Conservation (phyloP, 31 red algal genomes). For the Asparagopsis taxiformis region DNA sequence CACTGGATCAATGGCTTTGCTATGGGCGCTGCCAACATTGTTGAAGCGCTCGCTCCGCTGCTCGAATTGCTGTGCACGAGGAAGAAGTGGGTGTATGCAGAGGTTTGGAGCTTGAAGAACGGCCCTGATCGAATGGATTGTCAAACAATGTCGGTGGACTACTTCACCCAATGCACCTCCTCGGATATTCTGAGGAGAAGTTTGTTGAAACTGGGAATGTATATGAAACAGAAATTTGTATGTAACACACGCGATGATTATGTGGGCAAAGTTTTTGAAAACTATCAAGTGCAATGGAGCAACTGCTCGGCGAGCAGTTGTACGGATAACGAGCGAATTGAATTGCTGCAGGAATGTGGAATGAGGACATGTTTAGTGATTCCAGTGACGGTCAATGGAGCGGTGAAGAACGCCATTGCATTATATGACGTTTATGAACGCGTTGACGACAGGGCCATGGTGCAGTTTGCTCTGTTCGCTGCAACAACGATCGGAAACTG, state of each 20-base stretch:
- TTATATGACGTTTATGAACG: conserved; percentile 61
- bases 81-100: conserved; percentile 63
- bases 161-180: background rate
- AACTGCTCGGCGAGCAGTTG: background rate
- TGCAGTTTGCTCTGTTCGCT: conserved; percentile 50
- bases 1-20: conserved; percentile 50
- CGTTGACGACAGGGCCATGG: conserved; percentile 20
- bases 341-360: conserved; percentile 21
- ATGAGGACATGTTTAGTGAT: conserved; percentile 32
- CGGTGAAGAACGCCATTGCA: conserved; percentile 25
- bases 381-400: conserved; percentile 50
- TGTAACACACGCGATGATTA: conserved; percentile 6
- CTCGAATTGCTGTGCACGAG: conserved; percentile 28
- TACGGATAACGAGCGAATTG: conserved; percentile 1
- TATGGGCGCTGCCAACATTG: background rate
- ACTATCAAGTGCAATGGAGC: conserved; percentile 10
- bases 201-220: conserved; percentile 11
- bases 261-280: conserved; percentile 18
- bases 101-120: conserved; percentile 34
- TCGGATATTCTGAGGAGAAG: conserved; percentile 8
- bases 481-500: conserved; percentile 30
- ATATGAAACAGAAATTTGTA: background rate
- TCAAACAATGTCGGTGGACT: conserved; percentile 13
- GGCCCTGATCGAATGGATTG: background rate
- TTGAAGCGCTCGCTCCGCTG: conserved; percentile 18